Base-by-base conservation (phyloP, 257 asterid genomes). In the Fraxinus pennsylvanica region DNA sequence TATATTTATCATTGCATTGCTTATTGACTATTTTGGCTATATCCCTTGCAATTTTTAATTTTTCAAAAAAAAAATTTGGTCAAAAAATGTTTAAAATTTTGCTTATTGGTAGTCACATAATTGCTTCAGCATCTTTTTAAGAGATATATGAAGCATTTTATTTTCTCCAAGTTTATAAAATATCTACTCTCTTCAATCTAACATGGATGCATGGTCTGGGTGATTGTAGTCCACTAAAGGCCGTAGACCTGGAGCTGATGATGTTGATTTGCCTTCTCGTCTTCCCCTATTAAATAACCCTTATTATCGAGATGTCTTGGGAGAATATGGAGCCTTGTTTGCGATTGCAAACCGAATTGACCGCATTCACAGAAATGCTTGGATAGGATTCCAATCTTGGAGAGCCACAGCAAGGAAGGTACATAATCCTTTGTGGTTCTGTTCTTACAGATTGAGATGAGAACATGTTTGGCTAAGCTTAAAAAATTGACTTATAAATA, bases 331-430 rank as follows among this genome's bases (percentile, higher is more conserved):
- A 76, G 98, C 96, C 78, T 91, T 89, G 79, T 96, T 96, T 25
- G 98, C 98, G 3, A 89, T 96, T 75, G 98, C 98, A 39, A 91
- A 96, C 75, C 86, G 97, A 89, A 84, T 91, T 27, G 98, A 96
- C 81, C 93, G 97, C 71, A 80, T 92, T 74, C 99, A 96, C 82
- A 94, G 89, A 85, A 96, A 91, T 88, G 92, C 97, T 86, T 96
- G 99, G 99, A 92, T 96, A 78, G 98, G 99, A 35, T 96, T 96
- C 80, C 99, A 93, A 54, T 96, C 98, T 63, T 96, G 99, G 99
- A 89, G 99, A 84, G 90, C 88, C 80, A 94, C 97, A 39, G 98
- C 98, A 57, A 87, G 84, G 76, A 89, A 78, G 94, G 99, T 93
- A 88, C 36, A 77, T 75, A 45, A 74, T 79, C n/a, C 30, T 19